Evolutionary conservation across 2,329 filamentous ascomycete genomes (phyloP), one percentile per base, ranked within the genome.

Genomic region (Aspergillus sojae): DNA sequence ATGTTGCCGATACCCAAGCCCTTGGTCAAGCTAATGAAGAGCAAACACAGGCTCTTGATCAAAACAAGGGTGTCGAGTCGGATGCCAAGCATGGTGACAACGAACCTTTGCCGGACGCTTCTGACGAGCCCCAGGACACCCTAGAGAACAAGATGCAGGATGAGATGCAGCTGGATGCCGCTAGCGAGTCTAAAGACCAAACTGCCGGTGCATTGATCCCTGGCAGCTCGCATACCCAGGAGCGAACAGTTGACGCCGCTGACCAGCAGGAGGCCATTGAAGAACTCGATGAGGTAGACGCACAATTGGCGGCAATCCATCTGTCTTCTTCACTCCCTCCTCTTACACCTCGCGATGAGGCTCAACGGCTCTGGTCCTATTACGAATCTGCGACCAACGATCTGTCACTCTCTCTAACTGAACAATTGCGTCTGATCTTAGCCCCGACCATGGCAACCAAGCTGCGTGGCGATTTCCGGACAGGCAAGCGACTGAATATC

Each of bases 401-500:
- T 55, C 89, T 97, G 62, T 96, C 95, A 0, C 87, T 97, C 62
- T 90, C 93, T 1, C 84, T 99, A 16, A 97, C 94, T 1, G 95
- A 97, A 68, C 95, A 98, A 74, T 89, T 99, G 21, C 93, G 95
- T 30, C 88, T 99, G 16, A 98, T 99, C 72, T 89, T 99, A 45
- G 92, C 92, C 0, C 95, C 96, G 0, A 98, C 94, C 0, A 89
- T 96, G 59, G 94, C 94, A 1, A 98, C 95, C 43, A 99, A 98
- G 75, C 91, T 99, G 66, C 94, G 94, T 2, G 95, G 95, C 50
- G 93, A 96, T 70, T 98, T 96, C 86, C 92, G 95, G 70, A 99
- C 95, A 0, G 95, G 95, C 67, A 99, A 99, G 78, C 91, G 95
- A 0, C 92, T 99, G 71, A 99, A 98, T 80, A 97, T 99, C 83